Conservation (phyloP, 768 basidiomycete species). For the Naganishia vishniacii region DNA sequence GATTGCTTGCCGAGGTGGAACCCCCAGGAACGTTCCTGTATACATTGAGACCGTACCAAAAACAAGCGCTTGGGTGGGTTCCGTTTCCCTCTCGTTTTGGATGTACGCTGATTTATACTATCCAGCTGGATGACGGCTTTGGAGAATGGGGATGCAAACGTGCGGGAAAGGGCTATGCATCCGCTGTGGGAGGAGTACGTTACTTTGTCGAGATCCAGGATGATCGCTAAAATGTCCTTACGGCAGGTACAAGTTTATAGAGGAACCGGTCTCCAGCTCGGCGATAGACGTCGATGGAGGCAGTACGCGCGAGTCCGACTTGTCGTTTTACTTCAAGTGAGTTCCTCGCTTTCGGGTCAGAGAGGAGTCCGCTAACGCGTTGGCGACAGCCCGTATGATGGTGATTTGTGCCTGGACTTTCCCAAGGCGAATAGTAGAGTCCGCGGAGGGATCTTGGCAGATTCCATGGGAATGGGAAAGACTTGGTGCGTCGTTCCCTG, state of each 20-base stretch:
- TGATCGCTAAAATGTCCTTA: background rate
- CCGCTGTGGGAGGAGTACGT: slow-evolving; percentile 88
- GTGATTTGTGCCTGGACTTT: slow-evolving; percentile 78
- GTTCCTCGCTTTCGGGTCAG: background rate
- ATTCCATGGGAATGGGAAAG: slow-evolving; percentile 51
- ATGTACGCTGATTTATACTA: slow-evolving; percentile 15
- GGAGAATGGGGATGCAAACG: slow-evolving; percentile 68
- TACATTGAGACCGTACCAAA: slow-evolving; percentile 78
- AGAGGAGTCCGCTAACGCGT: slow-evolving; percentile 34
- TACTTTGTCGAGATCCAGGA: background rate
- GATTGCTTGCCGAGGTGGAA: slow-evolving; percentile 70
- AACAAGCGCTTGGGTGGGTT: slow-evolving; percentile 74
- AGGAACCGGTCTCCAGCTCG: slow-evolving; percentile 60
- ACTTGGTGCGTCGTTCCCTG: slow-evolving; percentile 32
- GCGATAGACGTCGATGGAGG: slow-evolving; percentile 63
- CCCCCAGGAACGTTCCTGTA: slow-evolving; percentile 70
- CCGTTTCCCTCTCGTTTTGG: background rate
- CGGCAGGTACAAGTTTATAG: slow-evolving; percentile 67
- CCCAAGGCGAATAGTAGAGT: slow-evolving; percentile 72
- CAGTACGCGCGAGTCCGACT: background rate
- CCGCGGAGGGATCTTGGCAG: slow-evolving; percentile 86
- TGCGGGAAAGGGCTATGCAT: slow-evolving; percentile 69
- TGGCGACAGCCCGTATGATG: slow-evolving; percentile 45
- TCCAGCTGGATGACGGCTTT: slow-evolving; percentile 86
- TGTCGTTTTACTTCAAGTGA: slow-evolving; percentile 72